Percentiles rank a stretch among this genome's conserved stretches.
Evolutionary conservation across 768 basidiomycete species (phyloP).

Genomic region (Panaeolus cyanescens): DNA sequence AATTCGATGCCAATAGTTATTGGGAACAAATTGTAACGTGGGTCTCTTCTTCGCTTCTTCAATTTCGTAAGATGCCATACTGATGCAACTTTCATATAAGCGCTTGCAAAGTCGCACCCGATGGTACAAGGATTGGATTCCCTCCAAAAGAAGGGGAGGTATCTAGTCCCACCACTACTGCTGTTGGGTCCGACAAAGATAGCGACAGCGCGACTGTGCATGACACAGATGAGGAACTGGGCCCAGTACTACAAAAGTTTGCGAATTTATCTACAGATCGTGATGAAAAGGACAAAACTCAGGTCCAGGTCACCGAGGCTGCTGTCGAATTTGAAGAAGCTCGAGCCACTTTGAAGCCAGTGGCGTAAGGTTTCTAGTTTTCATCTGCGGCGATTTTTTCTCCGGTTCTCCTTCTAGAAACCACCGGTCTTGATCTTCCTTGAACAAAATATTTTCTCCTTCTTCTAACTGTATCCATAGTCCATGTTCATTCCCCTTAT

Average conservation of each 20-base stretch:
- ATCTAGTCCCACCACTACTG: background rate
- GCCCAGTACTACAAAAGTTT: background rate
- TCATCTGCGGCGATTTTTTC: background rate
- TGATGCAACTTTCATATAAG: slow-evolving; percentile 26
- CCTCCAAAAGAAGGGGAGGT: slow-evolving; percentile 7
- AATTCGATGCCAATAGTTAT: slow-evolving; percentile 74
- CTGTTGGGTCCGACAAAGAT: background rate
- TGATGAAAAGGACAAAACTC: slow-evolving; percentile 7
- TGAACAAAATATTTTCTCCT: background rate
- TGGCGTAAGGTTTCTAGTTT: slow-evolving; percentile 6
- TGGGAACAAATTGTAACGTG: slow-evolving; percentile 81
- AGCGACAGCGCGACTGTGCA: background rate
- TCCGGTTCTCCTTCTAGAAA: too few species aligned
- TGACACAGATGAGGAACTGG: background rate
- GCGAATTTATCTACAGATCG: background rate
- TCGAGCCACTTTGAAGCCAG: background rate
- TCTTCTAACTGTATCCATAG: background rate
- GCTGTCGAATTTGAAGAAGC: slow-evolving; percentile 14
- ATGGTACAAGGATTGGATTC: slow-evolving; percentile 47
- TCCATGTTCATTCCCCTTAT: background rate
- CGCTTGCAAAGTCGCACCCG: slow-evolving; percentile 55
- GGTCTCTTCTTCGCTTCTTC: slow-evolving; percentile 19
- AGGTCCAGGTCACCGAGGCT: slow-evolving; percentile 8
- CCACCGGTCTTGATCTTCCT: background rate
- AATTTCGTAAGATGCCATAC: background rate